Conservation (phyloP, 805 yeast genomes). For the Torulaspora gathmanii region DNA sequence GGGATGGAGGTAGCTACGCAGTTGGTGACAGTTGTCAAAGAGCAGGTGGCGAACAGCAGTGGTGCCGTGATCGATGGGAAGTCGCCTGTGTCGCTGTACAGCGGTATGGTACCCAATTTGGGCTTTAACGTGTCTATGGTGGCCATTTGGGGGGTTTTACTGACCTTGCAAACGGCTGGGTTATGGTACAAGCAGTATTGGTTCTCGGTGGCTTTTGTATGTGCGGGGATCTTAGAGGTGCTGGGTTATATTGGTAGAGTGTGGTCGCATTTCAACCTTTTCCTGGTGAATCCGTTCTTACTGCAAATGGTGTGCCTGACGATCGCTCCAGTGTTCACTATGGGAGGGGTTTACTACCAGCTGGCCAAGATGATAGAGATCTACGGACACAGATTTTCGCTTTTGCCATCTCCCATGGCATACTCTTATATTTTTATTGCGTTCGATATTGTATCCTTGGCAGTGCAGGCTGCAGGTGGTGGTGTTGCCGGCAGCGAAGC, state of each 20-base stretch:
- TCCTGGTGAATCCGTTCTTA: conserved; percentile 42
- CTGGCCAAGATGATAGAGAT: conserved; percentile 63
- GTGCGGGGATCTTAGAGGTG: conserved; percentile 57
- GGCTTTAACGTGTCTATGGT: conserved; percentile 58
- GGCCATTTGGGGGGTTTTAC: conserved; percentile 48
- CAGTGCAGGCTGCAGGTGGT: conserved; percentile 74
- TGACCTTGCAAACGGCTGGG: conserved; percentile 44
- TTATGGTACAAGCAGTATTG: conserved; percentile 54
- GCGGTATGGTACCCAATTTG: conserved; percentile 46
- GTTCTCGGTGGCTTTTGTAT: conserved; percentile 54
- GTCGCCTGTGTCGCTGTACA: conserved; percentile 23
- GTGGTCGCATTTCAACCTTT: conserved; percentile 39
- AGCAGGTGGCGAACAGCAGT: background rate
- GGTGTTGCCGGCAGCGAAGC: conserved; percentile 55
- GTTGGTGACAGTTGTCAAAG: background rate
- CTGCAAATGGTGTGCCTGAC: conserved; percentile 67
- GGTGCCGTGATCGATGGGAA: conserved; percentile 6
- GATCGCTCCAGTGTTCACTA: conserved; percentile 74
- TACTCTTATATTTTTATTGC: conserved; percentile 56
- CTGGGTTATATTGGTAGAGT: conserved; percentile 65
- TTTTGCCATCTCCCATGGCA: conserved; percentile 33
- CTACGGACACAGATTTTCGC: conserved; percentile 52
- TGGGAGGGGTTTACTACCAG: conserved; percentile 77
- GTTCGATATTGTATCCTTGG: conserved; percentile 60
- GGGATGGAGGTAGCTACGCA: background rate